phyloP scores from a whole-genome alignment of 768 basidiomycete genomes.

The Leccinum aurantiacum region DNA sequence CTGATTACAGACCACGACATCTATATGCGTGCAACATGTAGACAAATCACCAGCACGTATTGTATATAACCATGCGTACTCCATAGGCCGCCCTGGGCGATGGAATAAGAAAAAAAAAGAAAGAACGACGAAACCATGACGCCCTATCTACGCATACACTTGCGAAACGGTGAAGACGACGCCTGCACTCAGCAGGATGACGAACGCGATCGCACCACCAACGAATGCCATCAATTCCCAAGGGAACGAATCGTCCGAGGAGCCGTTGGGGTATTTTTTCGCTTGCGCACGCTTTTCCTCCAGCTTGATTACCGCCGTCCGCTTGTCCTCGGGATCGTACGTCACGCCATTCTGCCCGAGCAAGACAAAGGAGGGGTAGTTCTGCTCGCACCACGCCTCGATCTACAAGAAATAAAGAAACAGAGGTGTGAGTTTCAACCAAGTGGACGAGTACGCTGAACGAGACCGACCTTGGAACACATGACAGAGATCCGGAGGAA shows the following conservation, averaged over 20 bases:
- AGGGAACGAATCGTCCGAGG: slow-evolving; percentile 17
- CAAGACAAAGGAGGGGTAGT: slow-evolving; percentile 88
- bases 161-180: slow-evolving; percentile 27
- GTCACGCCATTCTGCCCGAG: slow-evolving; percentile 25
- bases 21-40: neutral
- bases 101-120: neutral
- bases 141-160: slow-evolving; percentile 18
- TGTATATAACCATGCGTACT: neutral
- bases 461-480: slow-evolving; percentile 68
- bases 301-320: slow-evolving; percentile 48
- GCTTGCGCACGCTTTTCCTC: slow-evolving; percentile 45
- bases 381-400: slow-evolving; percentile 90
- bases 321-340: slow-evolving; percentile 54
- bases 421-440: slow-evolving; percentile 1
- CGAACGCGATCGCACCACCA: slow-evolving; percentile 25
- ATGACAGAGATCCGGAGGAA: slow-evolving; percentile 80
- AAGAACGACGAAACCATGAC: neutral
- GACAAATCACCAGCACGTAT: neutral
- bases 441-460: neutral
- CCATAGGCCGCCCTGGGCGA: neutral
- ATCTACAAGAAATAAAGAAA: slow-evolving; percentile 48
- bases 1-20: neutral
- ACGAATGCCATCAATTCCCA: slow-evolving; percentile 35
- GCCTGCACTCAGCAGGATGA: slow-evolving; percentile 27
- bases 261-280: slow-evolving; percentile 17